A percentile compares a stretch with the other conserved stretches of the same genome.
These are phyloP conservation scores for Balansia obtecta DNA, from an alignment of 2,329 filamentous ascomycete species.

Conservation along the genomic window DNA sequence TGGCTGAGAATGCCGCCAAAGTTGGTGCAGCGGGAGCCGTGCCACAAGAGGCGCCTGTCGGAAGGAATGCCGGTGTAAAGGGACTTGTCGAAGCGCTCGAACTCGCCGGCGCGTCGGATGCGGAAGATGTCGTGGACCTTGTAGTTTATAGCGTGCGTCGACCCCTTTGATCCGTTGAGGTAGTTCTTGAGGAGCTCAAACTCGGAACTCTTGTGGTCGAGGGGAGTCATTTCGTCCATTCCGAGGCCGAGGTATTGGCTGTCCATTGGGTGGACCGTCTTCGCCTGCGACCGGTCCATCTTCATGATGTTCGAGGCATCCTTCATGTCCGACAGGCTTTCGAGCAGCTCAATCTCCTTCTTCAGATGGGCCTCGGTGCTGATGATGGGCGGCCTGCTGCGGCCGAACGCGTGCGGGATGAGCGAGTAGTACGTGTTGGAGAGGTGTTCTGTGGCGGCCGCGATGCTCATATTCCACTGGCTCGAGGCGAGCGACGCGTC, in stretches of 20 bases:
- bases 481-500: slow-evolving; percentile 32
- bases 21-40: slow-evolving; percentile 73
- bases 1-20: slow-evolving; percentile 80
- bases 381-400: slow-evolving; percentile 60
- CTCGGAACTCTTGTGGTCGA: slow-evolving; percentile 47
- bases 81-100: slow-evolving; percentile 51
- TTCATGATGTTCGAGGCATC: slow-evolving; percentile 70
- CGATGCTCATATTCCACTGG: slow-evolving; percentile 26
- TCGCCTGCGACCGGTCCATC: slow-evolving; percentile 34
- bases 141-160: slow-evolving; percentile 51
- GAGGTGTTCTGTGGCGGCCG: slow-evolving; percentile 42
- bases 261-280: slow-evolving; percentile 53
- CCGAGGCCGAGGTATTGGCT: slow-evolving; percentile 58
- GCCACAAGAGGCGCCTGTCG: slow-evolving; percentile 72
- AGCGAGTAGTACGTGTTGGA: slow-evolving; percentile 71
- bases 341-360: slow-evolving; percentile 65
- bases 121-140: slow-evolving; percentile 67
- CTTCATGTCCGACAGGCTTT: slow-evolving; percentile 77
- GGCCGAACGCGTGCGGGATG: slow-evolving; percentile 73
- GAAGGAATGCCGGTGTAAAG: slow-evolving; percentile 39
- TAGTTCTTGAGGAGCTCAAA: slow-evolving; percentile 55
- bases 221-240: slow-evolving; percentile 63
- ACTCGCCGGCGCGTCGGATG: slow-evolving; percentile 63
- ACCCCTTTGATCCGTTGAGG: slow-evolving; percentile 51
- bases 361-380: slow-evolving; percentile 45